Conservation (phyloP, 208 protist species). For the Wallacemonas sp. region DNA sequence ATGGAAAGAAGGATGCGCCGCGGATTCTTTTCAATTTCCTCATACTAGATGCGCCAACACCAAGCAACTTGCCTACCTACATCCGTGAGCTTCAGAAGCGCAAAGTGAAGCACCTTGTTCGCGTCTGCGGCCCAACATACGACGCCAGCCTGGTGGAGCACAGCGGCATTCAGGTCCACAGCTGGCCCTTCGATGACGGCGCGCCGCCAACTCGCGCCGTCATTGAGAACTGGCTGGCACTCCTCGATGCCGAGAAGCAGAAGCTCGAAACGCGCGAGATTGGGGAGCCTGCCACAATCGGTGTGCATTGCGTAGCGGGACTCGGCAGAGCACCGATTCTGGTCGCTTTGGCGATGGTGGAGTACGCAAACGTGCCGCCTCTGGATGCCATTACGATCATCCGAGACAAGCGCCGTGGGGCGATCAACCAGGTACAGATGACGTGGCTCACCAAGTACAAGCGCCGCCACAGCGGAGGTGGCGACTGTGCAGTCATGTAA, state of each 20-base stretch:
- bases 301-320: conserved; percentile 93
- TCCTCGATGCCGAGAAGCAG: conserved; percentile 71
- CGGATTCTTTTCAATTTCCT: conserved; percentile 72
- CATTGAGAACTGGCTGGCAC: conserved; percentile 75
- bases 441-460: conserved; percentile 91
- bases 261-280: conserved; percentile 15
- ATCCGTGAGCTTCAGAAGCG: conserved; percentile 85
- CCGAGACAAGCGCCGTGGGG: conserved; percentile 76
- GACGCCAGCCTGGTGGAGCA: conserved; percentile 59
- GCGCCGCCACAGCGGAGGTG: conserved; percentile 34
- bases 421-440: conserved; percentile 92
- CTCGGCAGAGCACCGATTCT: conserved; percentile 91
- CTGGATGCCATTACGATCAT: conserved; percentile 86
- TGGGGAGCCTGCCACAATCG: conserved; percentile 49
- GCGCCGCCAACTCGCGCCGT: conserved; percentile 79
- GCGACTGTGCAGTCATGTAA: conserved; percentile 76
- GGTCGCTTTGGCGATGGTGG: conserved; percentile 90
- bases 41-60: conserved; percentile 85
- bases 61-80: conserved; percentile 89
- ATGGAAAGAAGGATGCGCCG: conserved; percentile 34
- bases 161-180: conserved; percentile 79
- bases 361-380: conserved; percentile 74
- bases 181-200: conserved; percentile 92
- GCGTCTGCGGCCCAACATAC: conserved; percentile 89
- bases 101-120: conserved; percentile 77